Evolutionary conservation across 2,329 filamentous ascomycete species (phyloP).

Genomic region (Fusarium globosum): DNA sequence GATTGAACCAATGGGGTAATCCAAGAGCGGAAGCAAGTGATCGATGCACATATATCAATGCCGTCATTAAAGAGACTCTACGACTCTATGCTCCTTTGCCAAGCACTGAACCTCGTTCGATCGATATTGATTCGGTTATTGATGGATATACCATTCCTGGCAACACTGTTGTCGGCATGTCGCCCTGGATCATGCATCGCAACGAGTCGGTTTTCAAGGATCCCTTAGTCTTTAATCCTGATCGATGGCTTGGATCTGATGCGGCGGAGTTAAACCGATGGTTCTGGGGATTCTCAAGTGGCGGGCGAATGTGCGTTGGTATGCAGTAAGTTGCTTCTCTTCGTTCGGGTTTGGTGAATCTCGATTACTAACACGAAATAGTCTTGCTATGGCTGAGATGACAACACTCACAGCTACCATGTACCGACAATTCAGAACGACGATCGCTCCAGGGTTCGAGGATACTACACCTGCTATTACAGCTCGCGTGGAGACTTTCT

Average conservation of each 20-base stretch:
- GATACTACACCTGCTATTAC: constrained; percentile 33
- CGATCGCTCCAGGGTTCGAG: constrained; percentile 23
- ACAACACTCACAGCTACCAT: constrained; percentile 29
- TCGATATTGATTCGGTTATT: constrained; percentile 22
- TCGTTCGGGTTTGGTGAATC: accelerated
- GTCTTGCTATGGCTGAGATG: constrained; percentile 42
- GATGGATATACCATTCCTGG: constrained; percentile 43
- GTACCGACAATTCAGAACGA: constrained; percentile 33
- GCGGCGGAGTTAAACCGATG: constrained; percentile 35
- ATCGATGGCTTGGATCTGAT: constrained; percentile 41
- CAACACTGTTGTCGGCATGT: constrained; percentile 43
- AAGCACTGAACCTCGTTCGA: constrained; percentile 60
- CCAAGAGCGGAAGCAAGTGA: constrained; percentile 52
- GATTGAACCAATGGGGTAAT: constrained; percentile 37
- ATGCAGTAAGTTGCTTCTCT: constrained; percentile 35
- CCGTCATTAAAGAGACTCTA: constrained; percentile 62
- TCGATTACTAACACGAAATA: not conserved
- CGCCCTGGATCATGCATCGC: constrained; percentile 43
- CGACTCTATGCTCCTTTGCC: constrained; percentile 63
- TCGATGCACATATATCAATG: constrained; percentile 57
- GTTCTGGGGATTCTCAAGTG: constrained; percentile 44
- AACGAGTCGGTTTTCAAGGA: constrained; percentile 42
- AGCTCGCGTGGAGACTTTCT: constrained; percentile 38
- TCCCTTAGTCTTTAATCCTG: constrained; percentile 41
- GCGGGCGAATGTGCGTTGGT: constrained; percentile 42